A percentile compares a stretch with the other conserved stretches of the same genome.
Conservation (phyloP, 78 protist species). For the Capsaspora owczarzaki region DNA sequence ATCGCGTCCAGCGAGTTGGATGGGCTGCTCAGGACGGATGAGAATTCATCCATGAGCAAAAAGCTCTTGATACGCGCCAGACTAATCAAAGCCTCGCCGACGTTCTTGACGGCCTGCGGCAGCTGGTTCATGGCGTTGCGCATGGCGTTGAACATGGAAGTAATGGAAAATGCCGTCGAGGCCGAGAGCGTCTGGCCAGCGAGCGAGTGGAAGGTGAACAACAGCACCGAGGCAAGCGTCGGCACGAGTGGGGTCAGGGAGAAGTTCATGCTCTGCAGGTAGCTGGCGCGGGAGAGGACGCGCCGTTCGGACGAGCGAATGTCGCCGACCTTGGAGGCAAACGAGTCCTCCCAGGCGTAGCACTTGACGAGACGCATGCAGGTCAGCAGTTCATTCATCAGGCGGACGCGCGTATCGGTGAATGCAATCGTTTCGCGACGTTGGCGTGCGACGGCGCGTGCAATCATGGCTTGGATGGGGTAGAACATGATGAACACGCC, state of each 20-base stretch:
- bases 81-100: constrained; percentile 56
- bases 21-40: too few species aligned
- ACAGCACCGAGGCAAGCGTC: background rate
- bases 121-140: constrained; percentile 71
- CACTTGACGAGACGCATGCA: constrained; percentile 5
- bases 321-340: background rate
- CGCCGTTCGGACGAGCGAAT: background rate
- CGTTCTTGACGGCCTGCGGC: constrained; percentile 39
- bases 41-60: constrained; percentile 17
- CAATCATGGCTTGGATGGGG: background rate
- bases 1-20: too few species aligned
- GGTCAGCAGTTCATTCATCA: background rate
- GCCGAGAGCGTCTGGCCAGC: background rate
- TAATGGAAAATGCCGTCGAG: background rate
- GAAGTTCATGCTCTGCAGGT: background rate
- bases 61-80: constrained; percentile 45
- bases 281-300: background rate
- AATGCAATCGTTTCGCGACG: background rate
- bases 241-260: background rate
- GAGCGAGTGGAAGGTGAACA: background rate
- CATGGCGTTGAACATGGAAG: constrained; percentile 18
- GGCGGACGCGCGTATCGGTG: constrained; percentile 6
- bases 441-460: too few species aligned
- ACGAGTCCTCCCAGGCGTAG: constrained; percentile 28
- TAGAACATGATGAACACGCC: background rate